A percentile compares a stretch with the other conserved stretches of the same genome.
Conservation (phyloP, 2,329 filamentous ascomycete species). For the Arthrobotrys sphaeroides region DNA sequence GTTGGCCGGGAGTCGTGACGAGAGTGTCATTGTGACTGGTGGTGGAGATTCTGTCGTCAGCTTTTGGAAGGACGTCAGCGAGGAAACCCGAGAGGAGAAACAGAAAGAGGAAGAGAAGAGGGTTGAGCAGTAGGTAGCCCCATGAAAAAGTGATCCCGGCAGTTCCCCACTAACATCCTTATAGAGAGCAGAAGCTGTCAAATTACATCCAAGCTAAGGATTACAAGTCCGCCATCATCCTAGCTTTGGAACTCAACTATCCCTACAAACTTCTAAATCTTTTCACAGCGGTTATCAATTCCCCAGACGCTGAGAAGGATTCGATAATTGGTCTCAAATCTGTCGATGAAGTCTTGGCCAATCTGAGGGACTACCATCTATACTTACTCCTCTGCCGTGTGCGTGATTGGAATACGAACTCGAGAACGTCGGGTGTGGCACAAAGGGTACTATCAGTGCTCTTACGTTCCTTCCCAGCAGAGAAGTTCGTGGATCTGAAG, state of each 20-base stretch:
- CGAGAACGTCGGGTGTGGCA: conserved; percentile 81
- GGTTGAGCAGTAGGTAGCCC: conserved; percentile 73
- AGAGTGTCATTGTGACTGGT: conserved; percentile 78
- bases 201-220: conserved; percentile 90
- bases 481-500: conserved; percentile 75
- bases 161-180: not conserved
- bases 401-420: conserved; percentile 98
- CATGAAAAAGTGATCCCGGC: not conserved
- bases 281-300: conserved; percentile 80
- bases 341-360: conserved; percentile 85
- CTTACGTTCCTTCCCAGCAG: conserved; percentile 81
- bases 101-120: conserved; percentile 70
- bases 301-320: conserved; percentile 60
- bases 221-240: conserved; percentile 89
- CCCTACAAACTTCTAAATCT: conserved; percentile 84
- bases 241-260: conserved; percentile 93
- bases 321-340: conserved; percentile 63
- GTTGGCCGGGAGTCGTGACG: conserved; percentile 59
- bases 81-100: conserved; percentile 74
- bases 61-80: conserved; percentile 94
- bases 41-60: conserved; percentile 91
- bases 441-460: conserved; percentile 84
- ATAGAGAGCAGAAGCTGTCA: conserved; percentile 81
- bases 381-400: conserved; percentile 82
- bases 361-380: conserved; percentile 83